Evolutionary conservation across 108 stramenopile species (phyloP), one percentile per base, ranked within the genome.

Genomic region (Nitzschia sp.): DNA sequence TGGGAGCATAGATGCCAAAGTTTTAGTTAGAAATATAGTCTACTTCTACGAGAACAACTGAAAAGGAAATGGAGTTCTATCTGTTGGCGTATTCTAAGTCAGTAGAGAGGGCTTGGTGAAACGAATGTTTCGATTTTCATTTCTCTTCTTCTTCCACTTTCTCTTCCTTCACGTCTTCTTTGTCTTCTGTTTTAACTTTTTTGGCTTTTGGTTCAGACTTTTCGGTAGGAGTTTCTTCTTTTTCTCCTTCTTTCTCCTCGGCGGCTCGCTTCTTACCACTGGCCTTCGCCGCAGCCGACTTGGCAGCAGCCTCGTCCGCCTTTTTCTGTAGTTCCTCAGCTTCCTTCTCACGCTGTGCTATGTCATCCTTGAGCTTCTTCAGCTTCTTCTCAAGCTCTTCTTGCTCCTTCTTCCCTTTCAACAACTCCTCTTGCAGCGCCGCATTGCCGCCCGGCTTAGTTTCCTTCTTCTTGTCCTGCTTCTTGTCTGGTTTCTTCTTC

Each of bases 341-440:
- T 35, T 76, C 68, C 61, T 76, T 76, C 53, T 76, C 47, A n/a
- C 62, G 46, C 23, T 54, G 55, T 1, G 69, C 80, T 53, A 80
- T 80, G 35, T 80, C 80, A 23, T 73, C 74, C 48, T 68, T 71
- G 19, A 80, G 67, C 52, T 71, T 74, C 41, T 61, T 31, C 22
- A 80, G 60, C 23, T 60, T 64, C n/a, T 71, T 50, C 71, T 80
- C 68, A 8, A 80, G 68, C 19, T 33, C 63, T 21, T 57, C 59
- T 31, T 76, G 61, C 45, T 76, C 68, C 22, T 69, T 53, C 47
- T 75, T 59, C 16, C 67, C 59, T 41, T 75, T 64, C 27, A 75
- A 36, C 38, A 75, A 53, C 50, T 62, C 45, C 38, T 75, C 65
- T 36, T 68, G 53, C 19, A 68, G 36, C 13, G 26, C 57, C 19